phyloP scores from a whole-genome alignment of 2,329 filamentous ascomycete genomes.

The Fusarium sp. region DNA sequence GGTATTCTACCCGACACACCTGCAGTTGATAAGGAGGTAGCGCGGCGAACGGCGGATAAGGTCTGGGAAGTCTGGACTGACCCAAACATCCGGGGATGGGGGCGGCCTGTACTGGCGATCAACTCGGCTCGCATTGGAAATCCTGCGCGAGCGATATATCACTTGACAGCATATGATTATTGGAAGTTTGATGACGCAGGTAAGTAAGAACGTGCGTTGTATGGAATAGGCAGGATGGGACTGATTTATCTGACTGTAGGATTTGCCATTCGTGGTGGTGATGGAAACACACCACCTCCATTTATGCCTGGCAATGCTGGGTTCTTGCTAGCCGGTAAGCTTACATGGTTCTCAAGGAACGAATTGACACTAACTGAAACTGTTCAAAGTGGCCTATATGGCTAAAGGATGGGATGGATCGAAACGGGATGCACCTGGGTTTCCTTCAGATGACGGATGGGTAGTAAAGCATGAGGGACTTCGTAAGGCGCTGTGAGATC shows the following conservation, averaged over 20 bases:
- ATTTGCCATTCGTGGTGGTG: conserved; percentile 44
- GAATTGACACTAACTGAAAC: neutral
- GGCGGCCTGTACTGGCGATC: conserved; percentile 57
- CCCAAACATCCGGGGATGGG: conserved; percentile 56
- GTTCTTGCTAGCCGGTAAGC: conserved; percentile 45
- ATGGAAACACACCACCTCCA: conserved; percentile 43
- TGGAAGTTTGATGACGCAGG: conserved; percentile 54
- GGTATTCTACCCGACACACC: conserved; percentile 54
- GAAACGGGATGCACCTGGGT: conserved; percentile 45
- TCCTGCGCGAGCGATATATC: conserved; percentile 51
- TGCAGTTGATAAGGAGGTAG: conserved; percentile 48
- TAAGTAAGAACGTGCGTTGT: neutral
- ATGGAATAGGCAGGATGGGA: neutral
- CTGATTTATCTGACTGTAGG: conserved; percentile 6
- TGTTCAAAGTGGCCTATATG: conserved; percentile 48
- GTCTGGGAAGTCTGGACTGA: conserved; percentile 54
- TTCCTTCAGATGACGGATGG: conserved; percentile 49
- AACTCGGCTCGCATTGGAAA: conserved; percentile 54
- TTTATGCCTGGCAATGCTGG: conserved; percentile 52
- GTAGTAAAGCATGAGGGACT: conserved; percentile 48
- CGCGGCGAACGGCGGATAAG: conserved; percentile 50
- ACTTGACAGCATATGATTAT: conserved; percentile 54
- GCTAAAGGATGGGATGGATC: conserved; percentile 40
- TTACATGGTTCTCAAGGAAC: fast-evolving
- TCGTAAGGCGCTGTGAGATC: conserved; percentile 44